Base-by-base conservation (phyloP, 75 land plant genomes). In the Adiantum capillusveneris region DNA sequence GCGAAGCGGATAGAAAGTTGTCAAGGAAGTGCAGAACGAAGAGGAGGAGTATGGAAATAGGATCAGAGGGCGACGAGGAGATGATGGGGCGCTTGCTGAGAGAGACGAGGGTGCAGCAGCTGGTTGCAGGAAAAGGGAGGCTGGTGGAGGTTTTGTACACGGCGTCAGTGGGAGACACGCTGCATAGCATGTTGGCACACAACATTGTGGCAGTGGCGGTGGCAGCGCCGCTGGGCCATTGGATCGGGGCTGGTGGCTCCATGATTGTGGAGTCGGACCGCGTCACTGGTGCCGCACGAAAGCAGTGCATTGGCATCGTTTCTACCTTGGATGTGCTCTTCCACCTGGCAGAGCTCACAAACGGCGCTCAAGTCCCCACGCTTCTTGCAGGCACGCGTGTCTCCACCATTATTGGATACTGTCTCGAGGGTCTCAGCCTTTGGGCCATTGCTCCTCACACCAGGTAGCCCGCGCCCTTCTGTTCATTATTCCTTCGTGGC, bases 161-260 rank as follows among this genome's bases (percentile, higher is more conserved):
- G 18, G 95, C 98, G 30, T 60, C 83, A 2, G 72, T 88, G 27
- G 66, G 80, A 19, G 71, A 88, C 71, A 83, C 90, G 13, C 59
- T 93, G 53, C 80, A 85, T 65, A 68, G 79, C 5, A 46, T 93
- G 62, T 69, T 81, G 28, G 95, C 95, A 24, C 78, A 83, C 74
- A 45, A 62, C 64, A 82, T 93, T 56, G 54, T 75, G 56, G 94
- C 94, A 39, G 84, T 88, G 43, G 86, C 97, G 18, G 97, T 92
- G 63, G 94, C 94, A 11, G 97, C 97, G 12, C 97, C 97, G 5
- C 94, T 94, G 17, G 89, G 89, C 0, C 84, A 83, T 1, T 92
- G 94, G 94, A 83, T 85, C 22, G 97, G 97, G 0, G 95, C 95
- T 3, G 98, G 98, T 12, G 95, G 98, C 19, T 84, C 94, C 31